Base-by-base conservation (phyloP, 305 asterid genomes). In the Lippia alba region DNA sequence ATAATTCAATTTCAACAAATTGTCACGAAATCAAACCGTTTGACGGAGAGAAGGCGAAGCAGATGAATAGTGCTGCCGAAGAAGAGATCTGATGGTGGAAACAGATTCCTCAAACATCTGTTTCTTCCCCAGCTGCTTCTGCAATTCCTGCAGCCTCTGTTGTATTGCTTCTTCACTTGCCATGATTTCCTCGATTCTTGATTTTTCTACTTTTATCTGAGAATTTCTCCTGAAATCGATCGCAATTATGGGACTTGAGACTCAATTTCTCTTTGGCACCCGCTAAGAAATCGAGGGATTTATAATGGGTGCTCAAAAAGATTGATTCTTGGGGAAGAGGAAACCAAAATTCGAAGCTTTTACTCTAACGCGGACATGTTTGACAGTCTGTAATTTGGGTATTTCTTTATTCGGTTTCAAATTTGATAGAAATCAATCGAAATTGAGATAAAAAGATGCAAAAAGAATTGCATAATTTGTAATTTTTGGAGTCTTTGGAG, bases 21-120 rank as follows among this genome's bases (percentile, higher is more conserved):
- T 6, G 12, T 7, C 1, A 16, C 18, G 74, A 46, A 55, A 10
- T 61, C 70, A 57, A 32, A 94, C 99, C 92, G 81, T 68, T 78
- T 87, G 81, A 54, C 81, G 87, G 55, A 89, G 87, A 69, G 89
- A 62, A 66, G 94, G 91, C 24, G 97, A 82, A 78, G 93, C 91
- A 59, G 93, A 82, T 15, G 93, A 59, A 77, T 94, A 94, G 60
- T 81, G 75, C 18, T 88, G 78, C n/a, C 66, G 86, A 61, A 89
- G 85, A 56, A 94, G 97, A 63, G 97, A 84, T 85, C 85, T 77
- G 76, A 88, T 82, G 34, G 87, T 65, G 70, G 82, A 77, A 40
- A 91, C 88, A 14, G 97, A 86, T 72, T 82, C 95, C 84, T 94
- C 99, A 45, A 94, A 94, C 78, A 76, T 57, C 72, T 86, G 85